Conservation (phyloP, 2,329 filamentous ascomycete genomes). For the Dichotomopilus funicola region DNA sequence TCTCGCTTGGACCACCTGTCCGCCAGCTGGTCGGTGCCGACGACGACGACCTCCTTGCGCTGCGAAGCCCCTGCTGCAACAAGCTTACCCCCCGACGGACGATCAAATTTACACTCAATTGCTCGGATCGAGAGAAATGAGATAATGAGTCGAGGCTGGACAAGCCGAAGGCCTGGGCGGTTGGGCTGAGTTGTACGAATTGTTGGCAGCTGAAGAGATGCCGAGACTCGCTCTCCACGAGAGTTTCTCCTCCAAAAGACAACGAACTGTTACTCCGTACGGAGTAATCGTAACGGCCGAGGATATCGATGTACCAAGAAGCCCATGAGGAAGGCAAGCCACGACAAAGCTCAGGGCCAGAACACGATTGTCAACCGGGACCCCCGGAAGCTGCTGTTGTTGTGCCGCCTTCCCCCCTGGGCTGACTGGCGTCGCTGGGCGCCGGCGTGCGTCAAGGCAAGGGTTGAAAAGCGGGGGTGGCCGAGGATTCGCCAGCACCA, state of each 20-base stretch:
- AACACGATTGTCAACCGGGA: slow-evolving; percentile 6
- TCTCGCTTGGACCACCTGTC: no score
- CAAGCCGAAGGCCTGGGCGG: no score
- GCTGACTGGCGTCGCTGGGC: slow-evolving; percentile 15
- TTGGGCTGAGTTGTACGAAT: no score
- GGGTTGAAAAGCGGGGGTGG: slow-evolving; percentile 24
- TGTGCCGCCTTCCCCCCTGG: slow-evolving; percentile 11
- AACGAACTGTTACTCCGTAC: background rate
- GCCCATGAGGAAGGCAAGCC: background rate
- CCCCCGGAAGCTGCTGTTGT: slow-evolving; percentile 12
- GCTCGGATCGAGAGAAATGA: slow-evolving; percentile 20
- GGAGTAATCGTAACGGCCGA: no score
- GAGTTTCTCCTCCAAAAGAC: no score
- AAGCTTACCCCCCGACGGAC: slow-evolving; percentile 12
- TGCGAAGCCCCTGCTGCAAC: slow-evolving; percentile 12
- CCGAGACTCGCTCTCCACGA: no score
- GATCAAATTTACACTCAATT: slow-evolving; percentile 22
- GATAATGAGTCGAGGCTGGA: no score
- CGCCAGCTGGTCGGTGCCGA: slow-evolving; percentile 1
- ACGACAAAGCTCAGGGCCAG: background rate
- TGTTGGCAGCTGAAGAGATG: no score
- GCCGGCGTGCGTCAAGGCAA: slow-evolving; percentile 15
- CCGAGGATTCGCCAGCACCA: slow-evolving; percentile 21
- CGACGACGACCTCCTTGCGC: slow-evolving; percentile 10
- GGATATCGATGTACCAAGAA: background rate